Evolutionary conservation across 306 rosid genomes (phyloP), one percentile per base, ranked within the genome.

Genomic region (Pueraria montana): DNA sequence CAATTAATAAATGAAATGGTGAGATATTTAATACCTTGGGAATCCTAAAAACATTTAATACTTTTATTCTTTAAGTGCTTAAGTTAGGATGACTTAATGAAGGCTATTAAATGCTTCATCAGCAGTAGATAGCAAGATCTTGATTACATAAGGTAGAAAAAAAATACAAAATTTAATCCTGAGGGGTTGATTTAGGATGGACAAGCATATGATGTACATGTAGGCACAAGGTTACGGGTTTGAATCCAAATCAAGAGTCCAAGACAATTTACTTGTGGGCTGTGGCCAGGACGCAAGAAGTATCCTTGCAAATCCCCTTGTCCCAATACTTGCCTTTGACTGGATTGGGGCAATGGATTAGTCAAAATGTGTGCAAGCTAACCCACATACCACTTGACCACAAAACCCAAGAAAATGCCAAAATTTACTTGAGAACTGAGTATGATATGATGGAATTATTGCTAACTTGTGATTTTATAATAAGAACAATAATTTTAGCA

Each of bases 101-200:
- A n/a, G 24, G 64, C 8, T n/a, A 30, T 52, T 73, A 30, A 52
- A 73, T 55, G 62, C 32, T 52, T 73, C 30, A n/a, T n/a, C n/a
- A n/a, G n/a, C n/a, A n/a, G n/a, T n/a, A n/a, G 50, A 66, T 20
- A 52, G 49, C 78, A 73, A 17, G 65, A 73, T 13, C 65, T 38
- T 30, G 1, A 23, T 24, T 68, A 11, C 11, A 66, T 12, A 40
- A 23, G 32, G 34, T 5, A 40, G 76, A 26, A 27, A 45, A 52
- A 66, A 49, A n/a, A 26, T 18, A 36, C 24, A 62, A 62, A 32
- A 12, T 9, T 26, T 26, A 68, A 68, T 32, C 17, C 26, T 11
- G 42, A 40, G 53, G 73, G 18, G 2, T 40, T 68, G 52, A 13
- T 68, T 68, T 68, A 42, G 34, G n/a, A 24, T 67, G 52, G 52